A percentile compares a stretch with the other conserved stretches of the same genome.
These are phyloP conservation scores for Huntiella omanensis DNA, from an alignment of 2,329 filamentous ascomycete species.

Conservation along the genomic window DNA sequence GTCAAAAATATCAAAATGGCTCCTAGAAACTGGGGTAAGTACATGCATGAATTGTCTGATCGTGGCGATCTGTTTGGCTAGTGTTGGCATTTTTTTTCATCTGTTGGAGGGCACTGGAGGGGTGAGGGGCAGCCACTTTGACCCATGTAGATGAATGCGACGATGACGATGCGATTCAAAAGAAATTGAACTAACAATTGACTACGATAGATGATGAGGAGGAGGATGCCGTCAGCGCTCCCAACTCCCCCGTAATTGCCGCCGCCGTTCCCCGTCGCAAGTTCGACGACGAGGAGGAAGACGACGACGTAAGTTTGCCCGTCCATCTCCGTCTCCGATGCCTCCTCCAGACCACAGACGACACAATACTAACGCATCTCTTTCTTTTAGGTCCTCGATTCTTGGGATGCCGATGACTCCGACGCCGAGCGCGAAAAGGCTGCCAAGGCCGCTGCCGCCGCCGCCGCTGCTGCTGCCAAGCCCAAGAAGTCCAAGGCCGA, in stretches of 20 bases:
- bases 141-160: too few species aligned
- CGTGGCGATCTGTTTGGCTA: too few species aligned
- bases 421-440: constrained; percentile 93
- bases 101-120: too few species aligned
- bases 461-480: constrained; percentile 68
- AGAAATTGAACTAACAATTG: too few species aligned
- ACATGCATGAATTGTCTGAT: not conserved
- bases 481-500: constrained; percentile 88
- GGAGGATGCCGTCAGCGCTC: constrained; percentile 20
- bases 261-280: constrained; percentile 28
- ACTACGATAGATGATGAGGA: constrained; percentile 20
- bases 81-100: too few species aligned
- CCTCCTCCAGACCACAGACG: too few species aligned
- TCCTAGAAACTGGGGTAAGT: constrained; percentile 5
- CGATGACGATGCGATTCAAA: too few species aligned
- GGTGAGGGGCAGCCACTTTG: too few species aligned
- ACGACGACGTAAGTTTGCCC: constrained; percentile 48
- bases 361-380: not conserved
- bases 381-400: constrained; percentile 63
- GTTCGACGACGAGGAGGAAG: constrained; percentile 83
- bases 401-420: constrained; percentile 94
- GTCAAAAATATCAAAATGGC: not conserved
- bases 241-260: constrained; percentile 18
- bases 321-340: too few species aligned
- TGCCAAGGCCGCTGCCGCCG: constrained; percentile 70